phyloP scores from a whole-genome alignment of 345 rosid species.

The Excoecaria agallocha region DNA sequence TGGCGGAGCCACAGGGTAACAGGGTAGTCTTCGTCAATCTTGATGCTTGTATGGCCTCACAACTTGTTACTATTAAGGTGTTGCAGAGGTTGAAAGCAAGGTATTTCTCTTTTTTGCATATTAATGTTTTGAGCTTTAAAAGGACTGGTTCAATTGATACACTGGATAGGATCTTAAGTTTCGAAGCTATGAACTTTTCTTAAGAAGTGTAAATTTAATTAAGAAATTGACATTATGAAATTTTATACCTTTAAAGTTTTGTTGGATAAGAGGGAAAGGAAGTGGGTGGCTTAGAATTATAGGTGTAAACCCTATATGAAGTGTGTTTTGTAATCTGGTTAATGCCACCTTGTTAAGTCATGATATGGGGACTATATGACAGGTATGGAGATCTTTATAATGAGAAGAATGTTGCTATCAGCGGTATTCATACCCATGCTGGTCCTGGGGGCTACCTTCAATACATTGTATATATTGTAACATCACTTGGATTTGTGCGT shows the following conservation, averaged over 20 bases:
- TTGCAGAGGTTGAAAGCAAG: slow-evolving; percentile 84
- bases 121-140: not conserved
- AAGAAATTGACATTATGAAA: not conserved
- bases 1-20: slow-evolving; percentile 71
- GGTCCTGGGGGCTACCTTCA: slow-evolving; percentile 99
- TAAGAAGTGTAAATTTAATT: not conserved
- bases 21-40: slow-evolving; percentile 80
- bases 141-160: not conserved
- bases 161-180: not conserved
- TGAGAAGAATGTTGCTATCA: slow-evolving; percentile 83
- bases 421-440: slow-evolving; percentile 95
- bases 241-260: not conserved
- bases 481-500: slow-evolving; percentile 92
- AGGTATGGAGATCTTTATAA: slow-evolving; percentile 88
- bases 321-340: not conserved
- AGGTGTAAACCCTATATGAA: not conserved
- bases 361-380: slow-evolving; percentile 21
- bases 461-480: slow-evolving; percentile 76
- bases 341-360: slow-evolving; percentile 4
- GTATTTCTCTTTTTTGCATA: slow-evolving; percentile 29
- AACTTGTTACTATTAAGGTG: slow-evolving; percentile 79
- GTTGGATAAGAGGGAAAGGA: not conserved
- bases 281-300: not conserved
- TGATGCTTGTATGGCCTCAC: slow-evolving; percentile 98
- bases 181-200: not conserved